Evolutionary conservation across 768 basidiomycete genomes (phyloP).

Genomic region (Phaffia australis): DNA sequence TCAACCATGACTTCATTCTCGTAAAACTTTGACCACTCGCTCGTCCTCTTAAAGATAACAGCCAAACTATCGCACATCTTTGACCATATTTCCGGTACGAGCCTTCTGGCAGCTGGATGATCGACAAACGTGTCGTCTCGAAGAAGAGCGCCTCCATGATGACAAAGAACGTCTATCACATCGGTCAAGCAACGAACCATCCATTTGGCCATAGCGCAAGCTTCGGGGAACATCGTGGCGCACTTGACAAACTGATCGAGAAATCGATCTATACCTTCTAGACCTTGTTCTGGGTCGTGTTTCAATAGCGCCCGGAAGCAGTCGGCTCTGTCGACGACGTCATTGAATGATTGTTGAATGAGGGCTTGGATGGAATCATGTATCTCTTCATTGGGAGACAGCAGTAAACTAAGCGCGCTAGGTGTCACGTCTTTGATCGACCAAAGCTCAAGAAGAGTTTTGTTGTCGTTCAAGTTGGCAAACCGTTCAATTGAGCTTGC

Average conservation of each 20-base stretch:
- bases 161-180: slow-evolving; percentile 74
- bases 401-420: slow-evolving; percentile 54
- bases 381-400: slow-evolving; percentile 69
- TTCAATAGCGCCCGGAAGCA: slow-evolving; percentile 70
- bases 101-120: slow-evolving; percentile 46
- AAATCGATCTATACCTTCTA: slow-evolving; percentile 61
- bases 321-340: slow-evolving; percentile 68
- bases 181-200: slow-evolving; percentile 88
- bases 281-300: slow-evolving; percentile 53
- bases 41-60: slow-evolving; percentile 74
- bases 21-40: slow-evolving; percentile 68
- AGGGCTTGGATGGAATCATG: slow-evolving; percentile 66
- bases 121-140: slow-evolving; percentile 26
- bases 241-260: slow-evolving; percentile 55
- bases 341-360: slow-evolving; percentile 76
- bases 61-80: slow-evolving; percentile 68
- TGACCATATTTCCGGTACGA: slow-evolving; percentile 64
- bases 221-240: slow-evolving; percentile 55
- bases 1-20: slow-evolving; percentile 73
- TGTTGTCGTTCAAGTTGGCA: slow-evolving; percentile 51
- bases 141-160: slow-evolving; percentile 42
- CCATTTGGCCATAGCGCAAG: slow-evolving; percentile 75
- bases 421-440: slow-evolving; percentile 49
- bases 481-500: slow-evolving; percentile 53
- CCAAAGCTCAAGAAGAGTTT: slow-evolving; percentile 49